Percentiles rank a stretch among this genome's conserved stretches.
phyloP scores from a whole-genome alignment of 805 yeast species.

The Saccharomycopsis lassenensis region DNA sequence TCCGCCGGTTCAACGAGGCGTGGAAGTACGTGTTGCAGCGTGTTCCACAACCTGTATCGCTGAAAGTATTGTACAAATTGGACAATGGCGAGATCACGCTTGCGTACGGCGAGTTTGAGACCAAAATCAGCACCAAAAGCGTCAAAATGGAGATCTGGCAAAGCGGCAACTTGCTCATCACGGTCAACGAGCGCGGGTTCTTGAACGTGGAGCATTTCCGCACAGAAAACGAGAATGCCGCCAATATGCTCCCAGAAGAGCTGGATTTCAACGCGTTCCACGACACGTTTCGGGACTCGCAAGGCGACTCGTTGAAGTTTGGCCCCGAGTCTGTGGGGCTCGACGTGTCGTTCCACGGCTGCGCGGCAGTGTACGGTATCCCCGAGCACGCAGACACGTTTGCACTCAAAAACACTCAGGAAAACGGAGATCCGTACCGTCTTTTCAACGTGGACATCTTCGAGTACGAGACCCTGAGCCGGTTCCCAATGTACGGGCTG shows the following conservation, averaged over 20 bases:
- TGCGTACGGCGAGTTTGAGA: conserved; percentile 27
- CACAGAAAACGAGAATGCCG: conserved; percentile 29
- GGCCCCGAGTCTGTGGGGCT: conserved; percentile 87
- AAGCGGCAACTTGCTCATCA: conserved; percentile 36
- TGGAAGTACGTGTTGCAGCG: conserved; percentile 43
- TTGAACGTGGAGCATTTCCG: conserved; percentile 81
- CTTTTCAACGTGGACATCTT: conserved; percentile 90
- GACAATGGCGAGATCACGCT: conserved; percentile 17
- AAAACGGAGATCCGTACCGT: conserved; percentile 60
- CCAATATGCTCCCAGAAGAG: conserved; percentile 46
- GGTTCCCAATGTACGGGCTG: conserved; percentile 89
- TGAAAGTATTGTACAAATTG: conserved; percentile 11
- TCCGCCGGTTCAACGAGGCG: conserved; percentile 50
- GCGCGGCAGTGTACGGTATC: conserved; percentile 71
- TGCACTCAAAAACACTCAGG: conserved; percentile 57
- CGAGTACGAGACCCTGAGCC: conserved; percentile 77
- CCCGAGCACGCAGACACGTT: conserved; percentile 92
- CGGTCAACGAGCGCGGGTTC: conserved; percentile 57
- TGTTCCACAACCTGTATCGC: conserved; percentile 22
- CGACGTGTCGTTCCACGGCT: conserved; percentile 59
- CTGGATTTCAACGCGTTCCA: conserved; percentile 52
- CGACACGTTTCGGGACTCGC: conserved; percentile 63
- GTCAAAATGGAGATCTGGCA: conserved; percentile 40
- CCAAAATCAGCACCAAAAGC: conserved; percentile 35
- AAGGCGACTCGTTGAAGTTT: conserved; percentile 51